phyloP scores from a whole-genome alignment of 441 rosid species.

The Populus hybrid region DNA sequence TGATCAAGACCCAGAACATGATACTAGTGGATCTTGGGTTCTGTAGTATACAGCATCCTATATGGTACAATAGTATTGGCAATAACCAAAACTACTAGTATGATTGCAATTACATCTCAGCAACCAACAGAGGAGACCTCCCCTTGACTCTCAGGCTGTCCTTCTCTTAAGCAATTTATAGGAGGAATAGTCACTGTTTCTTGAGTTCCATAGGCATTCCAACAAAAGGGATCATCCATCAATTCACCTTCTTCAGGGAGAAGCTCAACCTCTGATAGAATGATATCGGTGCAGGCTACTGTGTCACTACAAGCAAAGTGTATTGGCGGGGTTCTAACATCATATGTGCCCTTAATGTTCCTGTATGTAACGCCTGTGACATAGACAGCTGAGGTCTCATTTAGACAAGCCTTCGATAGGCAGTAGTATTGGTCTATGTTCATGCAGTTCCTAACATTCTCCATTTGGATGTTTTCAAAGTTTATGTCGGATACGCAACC shows the following conservation, averaged over 20 bases:
- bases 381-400: slow-evolving; percentile 84
- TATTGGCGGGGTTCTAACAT: slow-evolving; percentile 73
- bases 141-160: slow-evolving; percentile 47
- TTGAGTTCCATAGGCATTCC: slow-evolving; percentile 88
- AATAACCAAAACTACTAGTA: background rate
- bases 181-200: slow-evolving; percentile 86
- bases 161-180: slow-evolving; percentile 66
- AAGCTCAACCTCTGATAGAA: slow-evolving; percentile 85
- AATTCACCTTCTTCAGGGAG: slow-evolving; percentile 78
- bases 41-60: background rate
- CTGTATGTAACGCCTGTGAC: slow-evolving; percentile 61
- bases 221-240: slow-evolving; percentile 83
- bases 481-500: slow-evolving; percentile 68
- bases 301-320: slow-evolving; percentile 96
- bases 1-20: slow-evolving; percentile 10
- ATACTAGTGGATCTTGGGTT: background rate
- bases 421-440: slow-evolving; percentile 91
- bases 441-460: slow-evolving; percentile 84
- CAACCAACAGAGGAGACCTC: slow-evolving; percentile 42
- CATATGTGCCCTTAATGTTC: slow-evolving; percentile 86
- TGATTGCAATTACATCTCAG: slow-evolving; percentile 11
- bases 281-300: slow-evolving; percentile 85
- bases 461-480: slow-evolving; percentile 87
- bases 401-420: slow-evolving; percentile 53
- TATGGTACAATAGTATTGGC: background rate